Base-by-base conservation (phyloP, 768 basidiomycete species). In the Phaeotremella skinneri region DNA sequence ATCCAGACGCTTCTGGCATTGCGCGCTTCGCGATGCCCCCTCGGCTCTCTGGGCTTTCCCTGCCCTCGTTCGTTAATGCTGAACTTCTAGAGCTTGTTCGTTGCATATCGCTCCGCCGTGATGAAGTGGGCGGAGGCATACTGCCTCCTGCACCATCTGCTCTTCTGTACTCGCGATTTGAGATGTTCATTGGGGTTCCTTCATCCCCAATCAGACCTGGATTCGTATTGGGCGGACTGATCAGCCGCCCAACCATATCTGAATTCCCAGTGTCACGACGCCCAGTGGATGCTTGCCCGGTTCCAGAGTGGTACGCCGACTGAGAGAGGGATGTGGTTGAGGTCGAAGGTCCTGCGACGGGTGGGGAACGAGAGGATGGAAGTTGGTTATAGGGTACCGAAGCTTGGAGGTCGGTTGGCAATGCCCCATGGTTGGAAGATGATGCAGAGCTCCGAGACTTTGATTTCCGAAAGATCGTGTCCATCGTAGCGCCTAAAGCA, bases 141-240 rank as follows among this genome's bases (percentile, higher is more conserved):
- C 56, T n/a, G n/a, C n/a, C n/a, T n/a, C n/a, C n/a, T n/a, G n/a
- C 66, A 76, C 48, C 82, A 83, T 37, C 82, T 57, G 47, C 29
- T 79, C 47, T 67, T 68, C 62, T 79, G 78, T 50, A 84, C 74
- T 47, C 81, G 80, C 53, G 79, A 75, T 63, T 85, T 81, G 31
- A 89, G 73, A 32, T 80, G 80, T 27, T 55, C 70, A 63, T 85
- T 79, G 67, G 84, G 86, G 76, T 90, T 85, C 71, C 86, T 29
- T 43, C 61, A 49, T 54, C 59, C 5, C 34, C 53, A 31, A 51
- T 60, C 20, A 69, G 51, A 42, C 43, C 52, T 11, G 52, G 61
- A 51, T 66, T 66, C 3, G 64, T 67, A 30, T 41, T 65, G 17
- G 70, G 70, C 21, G 70, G 42, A 16, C 59, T 54, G 26, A 72